These are phyloP conservation scores for Mycena vulgaris DNA, from an alignment of 768 basidiomycete species.

Conservation along the genomic window DNA sequence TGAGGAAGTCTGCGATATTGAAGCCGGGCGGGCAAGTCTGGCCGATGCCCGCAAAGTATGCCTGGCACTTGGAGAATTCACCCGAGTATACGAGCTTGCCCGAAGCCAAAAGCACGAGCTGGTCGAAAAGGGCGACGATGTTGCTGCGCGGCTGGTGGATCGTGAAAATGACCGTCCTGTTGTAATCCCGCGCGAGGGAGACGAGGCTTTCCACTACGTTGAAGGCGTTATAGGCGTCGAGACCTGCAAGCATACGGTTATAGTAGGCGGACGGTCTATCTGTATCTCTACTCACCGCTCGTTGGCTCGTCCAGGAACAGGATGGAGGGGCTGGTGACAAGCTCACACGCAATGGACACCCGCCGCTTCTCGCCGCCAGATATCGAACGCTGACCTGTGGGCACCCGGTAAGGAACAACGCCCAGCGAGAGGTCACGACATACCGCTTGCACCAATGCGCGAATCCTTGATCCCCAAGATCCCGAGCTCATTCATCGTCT, in stretches of 20 bases:
- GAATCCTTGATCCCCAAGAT: constrained; percentile 92
- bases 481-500: constrained; percentile 97
- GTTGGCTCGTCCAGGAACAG: constrained; percentile 98
- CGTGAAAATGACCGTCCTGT: constrained; percentile 96
- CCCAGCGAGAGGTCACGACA: constrained; percentile 41
- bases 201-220: constrained; percentile 94
- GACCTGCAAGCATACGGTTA: constrained; percentile 61
- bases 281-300: constrained; percentile 72
- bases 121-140: constrained; percentile 96
- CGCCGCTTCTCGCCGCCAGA: constrained; percentile 98
- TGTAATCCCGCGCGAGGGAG: constrained; percentile 88
- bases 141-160: constrained; percentile 99
- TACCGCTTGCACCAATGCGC: constrained; percentile 90
- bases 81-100: constrained; percentile 92
- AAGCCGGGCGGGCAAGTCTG: constrained; percentile 93
- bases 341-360: constrained; percentile 97
- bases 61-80: constrained; percentile 79
- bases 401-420: constrained; percentile 7
- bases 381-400: constrained; percentile 87
- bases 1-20: constrained; percentile 97
- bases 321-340: constrained; percentile 97
- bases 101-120: constrained; percentile 86
- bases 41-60: constrained; percentile 85
- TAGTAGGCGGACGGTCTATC: neutral
- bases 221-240: constrained; percentile 96